Evolutionary conservation across 805 yeast genomes (phyloP).

Genomic region (Yarrowia hollandica): DNA sequence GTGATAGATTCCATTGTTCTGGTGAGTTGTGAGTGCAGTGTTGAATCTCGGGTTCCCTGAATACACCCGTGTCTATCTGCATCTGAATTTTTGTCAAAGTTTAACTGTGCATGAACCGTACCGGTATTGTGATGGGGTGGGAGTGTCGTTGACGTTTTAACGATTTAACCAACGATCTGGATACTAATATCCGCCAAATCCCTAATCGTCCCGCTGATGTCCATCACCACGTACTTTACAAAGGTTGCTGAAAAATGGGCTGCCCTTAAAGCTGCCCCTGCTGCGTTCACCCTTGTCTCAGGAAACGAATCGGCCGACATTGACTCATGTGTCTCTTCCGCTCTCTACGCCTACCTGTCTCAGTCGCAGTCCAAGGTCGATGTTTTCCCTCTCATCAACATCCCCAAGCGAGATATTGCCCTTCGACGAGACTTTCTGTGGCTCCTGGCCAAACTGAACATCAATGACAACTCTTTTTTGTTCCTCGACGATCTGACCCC

Average conservation of each 20-base stretch:
- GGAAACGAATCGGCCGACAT: conserved; percentile 86
- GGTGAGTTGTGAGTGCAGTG: background rate
- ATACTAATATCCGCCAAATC: background rate
- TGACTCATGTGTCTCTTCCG: conserved; percentile 81
- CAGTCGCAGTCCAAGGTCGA: conserved; percentile 37
- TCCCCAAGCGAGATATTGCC: conserved; percentile 62
- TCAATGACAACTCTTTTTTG: conserved; percentile 53
- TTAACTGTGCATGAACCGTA: conserved; percentile 8
- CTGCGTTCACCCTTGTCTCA: conserved; percentile 47
- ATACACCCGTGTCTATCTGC: background rate
- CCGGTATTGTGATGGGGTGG: too few relatives aligned
- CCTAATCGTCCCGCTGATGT: background rate
- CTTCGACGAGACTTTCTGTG: conserved; percentile 70
- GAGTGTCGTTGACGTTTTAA: background rate
- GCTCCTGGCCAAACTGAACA: conserved; percentile 50
- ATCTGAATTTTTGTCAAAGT: conserved; percentile 24
- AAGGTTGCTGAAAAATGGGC: conserved; percentile 22
- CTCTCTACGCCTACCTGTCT: conserved; percentile 66
- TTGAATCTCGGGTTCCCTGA: background rate
- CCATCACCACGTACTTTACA: background rate
- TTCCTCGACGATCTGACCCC: conserved; percentile 66
- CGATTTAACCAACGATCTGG: background rate
- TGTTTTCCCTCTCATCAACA: conserved; percentile 73
- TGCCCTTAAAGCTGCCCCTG: conserved; percentile 19
- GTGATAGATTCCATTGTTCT: conserved; percentile 41